Evolutionary conservation across 2,329 filamentous ascomycete genomes (phyloP), one percentile per base, ranked within the genome.

Genomic region (Cytospora piceae): DNA sequence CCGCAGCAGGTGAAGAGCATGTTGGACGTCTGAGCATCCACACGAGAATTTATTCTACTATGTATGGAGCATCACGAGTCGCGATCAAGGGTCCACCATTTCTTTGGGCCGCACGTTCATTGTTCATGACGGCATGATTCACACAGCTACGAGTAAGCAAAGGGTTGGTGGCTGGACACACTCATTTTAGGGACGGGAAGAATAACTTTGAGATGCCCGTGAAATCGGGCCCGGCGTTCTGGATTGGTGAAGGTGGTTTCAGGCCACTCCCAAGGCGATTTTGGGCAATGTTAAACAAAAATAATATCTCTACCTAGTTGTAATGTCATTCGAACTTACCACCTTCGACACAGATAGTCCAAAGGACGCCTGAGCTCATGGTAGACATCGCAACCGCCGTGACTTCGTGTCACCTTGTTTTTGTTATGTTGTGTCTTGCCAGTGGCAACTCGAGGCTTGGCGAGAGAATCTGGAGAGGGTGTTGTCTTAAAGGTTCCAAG

Each of bases 1-100:
- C 83, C 84, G n/a, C 83, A 85, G 71, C 80, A 85, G 70, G 75
- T 87, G 7, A 79, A 77, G 70, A 87, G 85, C 71, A 87, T 87
- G 85, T 69, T 87, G 70, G 85, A 87, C 70, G 71, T 87, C 17
- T 87, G 74, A 73, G 37, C 12, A n/a, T 24, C 15, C 11, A 8
- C 5, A 39, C 22, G 42, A 22, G 22, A 32, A 5, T 4, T n/a
- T 31, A 1, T 1, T 20, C 4, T 15, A 17, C n/a, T 11, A 9
- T 24, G n/a, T 52, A 27, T 32, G 6, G 32, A 51, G 6, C 6
- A 8, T 14, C 22, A 24, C 46, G 8, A 24, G 46, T 24, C 46
- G n/a, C n/a, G 9, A 24, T 49, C 14, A 24, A 7, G n/a, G n/a
- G 42, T 49, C n/a, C 39, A 31, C 17, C 20, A 56, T 29, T 31